Evolutionary conservation across 2,329 filamentous ascomycete genomes (phyloP).

Genomic region (Ustilaginoidea virens): DNA sequence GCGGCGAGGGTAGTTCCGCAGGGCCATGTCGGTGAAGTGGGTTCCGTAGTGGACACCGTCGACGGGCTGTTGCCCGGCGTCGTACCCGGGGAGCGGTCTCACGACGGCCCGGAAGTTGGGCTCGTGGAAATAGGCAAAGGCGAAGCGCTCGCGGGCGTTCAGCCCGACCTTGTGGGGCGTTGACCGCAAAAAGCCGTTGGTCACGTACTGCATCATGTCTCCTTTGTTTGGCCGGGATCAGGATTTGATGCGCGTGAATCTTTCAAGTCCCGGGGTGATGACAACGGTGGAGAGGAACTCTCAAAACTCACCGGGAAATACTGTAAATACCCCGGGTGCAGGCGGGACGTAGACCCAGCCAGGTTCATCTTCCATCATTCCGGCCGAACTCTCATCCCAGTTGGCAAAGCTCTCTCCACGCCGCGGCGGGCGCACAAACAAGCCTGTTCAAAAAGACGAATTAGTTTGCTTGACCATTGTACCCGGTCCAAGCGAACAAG

Average conservation of each 20-base stretch:
- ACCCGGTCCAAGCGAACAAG: no score
- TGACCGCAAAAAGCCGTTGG: conserved; percentile 26
- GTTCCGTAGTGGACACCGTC: conserved; percentile 34
- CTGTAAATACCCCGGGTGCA: conserved; percentile 26
- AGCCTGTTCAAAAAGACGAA: conserved; percentile 10
- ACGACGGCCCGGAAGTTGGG: conserved; percentile 30
- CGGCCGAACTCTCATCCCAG: conserved; percentile 28
- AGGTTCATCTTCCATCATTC: conserved; percentile 26
- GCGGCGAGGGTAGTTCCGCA: conserved; percentile 32
- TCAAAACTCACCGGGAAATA: conserved; percentile 26
- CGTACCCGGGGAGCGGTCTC: conserved; percentile 24
- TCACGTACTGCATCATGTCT: conserved; percentile 37
- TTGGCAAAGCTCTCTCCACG: conserved; percentile 26
- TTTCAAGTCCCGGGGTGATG: no score
- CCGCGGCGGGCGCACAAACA: conserved; percentile 29
- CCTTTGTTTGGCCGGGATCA: conserved; percentile 13
- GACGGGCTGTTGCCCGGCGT: conserved; percentile 13
- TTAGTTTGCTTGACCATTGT: no score
- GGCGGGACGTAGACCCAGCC: conserved; percentile 34
- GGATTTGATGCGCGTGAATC: background rate
- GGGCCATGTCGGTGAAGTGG: conserved; percentile 35
- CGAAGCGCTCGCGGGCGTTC: conserved; percentile 29
- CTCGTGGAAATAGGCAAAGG: conserved; percentile 36
- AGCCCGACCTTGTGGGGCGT: conserved; percentile 35
- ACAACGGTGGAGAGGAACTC: no score